Conservation (phyloP, 2,329 filamentous ascomycete species). For the Aureobasidium melanogenum region DNA sequence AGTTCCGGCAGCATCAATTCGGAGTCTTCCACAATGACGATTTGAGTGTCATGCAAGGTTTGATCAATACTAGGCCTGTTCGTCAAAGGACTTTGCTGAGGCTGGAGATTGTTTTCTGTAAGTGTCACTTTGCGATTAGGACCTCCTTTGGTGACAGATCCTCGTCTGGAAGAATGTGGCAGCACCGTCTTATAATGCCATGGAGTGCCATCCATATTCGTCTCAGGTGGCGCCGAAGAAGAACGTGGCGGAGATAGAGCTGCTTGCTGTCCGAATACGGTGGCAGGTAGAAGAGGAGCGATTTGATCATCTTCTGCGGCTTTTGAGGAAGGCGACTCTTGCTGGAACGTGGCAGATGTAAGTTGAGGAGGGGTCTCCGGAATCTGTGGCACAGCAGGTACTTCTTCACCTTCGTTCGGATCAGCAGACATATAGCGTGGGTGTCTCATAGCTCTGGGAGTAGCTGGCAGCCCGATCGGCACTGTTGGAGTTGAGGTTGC, state of each 20-base stretch:
- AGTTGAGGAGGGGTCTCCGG: slow-evolving; percentile 35
- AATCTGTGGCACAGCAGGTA: slow-evolving; percentile 47
- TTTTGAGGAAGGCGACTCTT: slow-evolving; percentile 30
- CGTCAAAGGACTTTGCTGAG: slow-evolving; percentile 24
- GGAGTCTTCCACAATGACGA: slow-evolving; percentile 31
- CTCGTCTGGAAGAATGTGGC: slow-evolving; percentile 25
- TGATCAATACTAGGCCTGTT: slow-evolving; percentile 47
- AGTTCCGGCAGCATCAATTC: slow-evolving; percentile 48
- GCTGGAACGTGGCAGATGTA: slow-evolving; percentile 23
- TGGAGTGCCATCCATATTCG: slow-evolving; percentile 20
- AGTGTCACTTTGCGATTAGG: slow-evolving; percentile 37
- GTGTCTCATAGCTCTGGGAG: slow-evolving; percentile 82
- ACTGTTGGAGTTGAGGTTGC: slow-evolving; percentile 42
- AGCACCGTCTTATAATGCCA: slow-evolving; percentile 27
- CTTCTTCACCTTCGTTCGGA: slow-evolving; percentile 38
- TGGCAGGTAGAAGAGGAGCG: slow-evolving; percentile 39
- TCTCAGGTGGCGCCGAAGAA: slow-evolving; percentile 41
- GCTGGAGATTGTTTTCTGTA: slow-evolving; percentile 24
- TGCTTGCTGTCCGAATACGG: slow-evolving; percentile 36
- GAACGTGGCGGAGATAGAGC: slow-evolving; percentile 30
- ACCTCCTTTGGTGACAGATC: slow-evolving; percentile 27
- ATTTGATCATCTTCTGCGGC: slow-evolving; percentile 30
- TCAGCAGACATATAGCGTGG: slow-evolving; percentile 58
- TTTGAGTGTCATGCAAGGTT: slow-evolving; percentile 37
- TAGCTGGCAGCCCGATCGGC: slow-evolving; percentile 74